These are phyloP conservation scores for Gossypium longicalyx DNA, from an alignment of 345 rosid species.

Conservation along the genomic window DNA sequence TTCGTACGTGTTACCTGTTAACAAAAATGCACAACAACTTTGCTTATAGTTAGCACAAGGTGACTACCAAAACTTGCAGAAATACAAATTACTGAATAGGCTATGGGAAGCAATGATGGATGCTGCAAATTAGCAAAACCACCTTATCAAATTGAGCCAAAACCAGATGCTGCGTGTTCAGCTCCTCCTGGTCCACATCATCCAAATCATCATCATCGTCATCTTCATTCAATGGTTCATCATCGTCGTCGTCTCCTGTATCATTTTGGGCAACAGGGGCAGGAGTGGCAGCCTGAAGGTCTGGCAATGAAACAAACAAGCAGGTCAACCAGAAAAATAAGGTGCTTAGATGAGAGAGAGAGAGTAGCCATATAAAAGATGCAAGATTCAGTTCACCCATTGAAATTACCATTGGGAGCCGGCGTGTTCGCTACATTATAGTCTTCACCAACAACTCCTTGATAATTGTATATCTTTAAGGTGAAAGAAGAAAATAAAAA, in stretches of 20 bases:
- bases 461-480: slow-evolving; percentile 84
- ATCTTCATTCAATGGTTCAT: slow-evolving; percentile 86
- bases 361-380: neutral
- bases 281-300: slow-evolving; percentile 76
- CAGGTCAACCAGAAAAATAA: neutral
- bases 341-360: neutral
- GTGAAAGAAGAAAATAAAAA: slow-evolving; percentile 10
- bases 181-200: slow-evolving; percentile 81
- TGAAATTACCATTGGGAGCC: slow-evolving; percentile 65
- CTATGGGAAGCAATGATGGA: neutral
- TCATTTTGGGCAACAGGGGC: slow-evolving; percentile 48
- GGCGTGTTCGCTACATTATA: slow-evolving; percentile 85
- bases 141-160: slow-evolving; percentile 99
- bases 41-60: neutral
- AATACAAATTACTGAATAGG: neutral
- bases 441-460: slow-evolving; percentile 82
- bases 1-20: slow-evolving; percentile 88
- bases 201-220: slow-evolving; percentile 76
- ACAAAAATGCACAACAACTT: neutral
- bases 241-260: slow-evolving; percentile 65
- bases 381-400: neutral
- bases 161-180: slow-evolving; percentile 91
- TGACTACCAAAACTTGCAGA: neutral
- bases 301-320: slow-evolving; percentile 34
- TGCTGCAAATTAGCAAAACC: slow-evolving; percentile 1